A percentile compares a stretch with the other conserved stretches of the same genome.
Evolutionary conservation across 2,329 filamentous ascomycete species (phyloP).

Genomic region (Calonectria fujianensis): DNA sequence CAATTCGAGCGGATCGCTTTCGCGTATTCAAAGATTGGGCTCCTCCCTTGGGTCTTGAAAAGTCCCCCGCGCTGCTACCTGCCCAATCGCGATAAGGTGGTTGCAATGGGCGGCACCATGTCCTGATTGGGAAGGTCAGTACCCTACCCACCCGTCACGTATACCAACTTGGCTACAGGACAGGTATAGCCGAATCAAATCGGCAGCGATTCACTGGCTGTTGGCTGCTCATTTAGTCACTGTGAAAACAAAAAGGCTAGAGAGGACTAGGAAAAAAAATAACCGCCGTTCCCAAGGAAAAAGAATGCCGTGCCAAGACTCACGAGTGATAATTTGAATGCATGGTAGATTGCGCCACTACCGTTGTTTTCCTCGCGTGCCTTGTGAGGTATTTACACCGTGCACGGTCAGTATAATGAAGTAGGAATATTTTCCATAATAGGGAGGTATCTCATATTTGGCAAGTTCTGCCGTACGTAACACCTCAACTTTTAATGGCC

Average conservation of each 20-base stretch:
- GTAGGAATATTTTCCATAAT: slow-evolving; percentile 5
- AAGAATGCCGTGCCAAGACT: background rate
- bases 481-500: background rate
- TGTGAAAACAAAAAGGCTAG: background rate
- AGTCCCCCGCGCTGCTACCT: slow-evolving; percentile 21
- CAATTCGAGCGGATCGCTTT: background rate
- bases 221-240: background rate
- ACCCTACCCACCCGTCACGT: slow-evolving; percentile 7
- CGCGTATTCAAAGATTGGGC: background rate
- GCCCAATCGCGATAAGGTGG: slow-evolving; percentile 37
- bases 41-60: slow-evolving; percentile 1
- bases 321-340: background rate
- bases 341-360: slow-evolving; percentile 14
- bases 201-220: background rate
- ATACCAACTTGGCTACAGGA: background rate
- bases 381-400: slow-evolving; percentile 18
- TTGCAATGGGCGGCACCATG: slow-evolving; percentile 23
- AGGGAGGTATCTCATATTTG: background rate
- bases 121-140: slow-evolving; percentile 39
- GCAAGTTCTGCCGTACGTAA: background rate
- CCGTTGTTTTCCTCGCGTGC: background rate
- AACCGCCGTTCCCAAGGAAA: background rate
- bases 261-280: background rate
- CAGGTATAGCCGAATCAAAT: background rate
- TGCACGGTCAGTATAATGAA: background rate